Evolutionary conservation across 2,329 filamentous ascomycete genomes (phyloP).

Genomic region (Blastomyces silverae): DNA sequence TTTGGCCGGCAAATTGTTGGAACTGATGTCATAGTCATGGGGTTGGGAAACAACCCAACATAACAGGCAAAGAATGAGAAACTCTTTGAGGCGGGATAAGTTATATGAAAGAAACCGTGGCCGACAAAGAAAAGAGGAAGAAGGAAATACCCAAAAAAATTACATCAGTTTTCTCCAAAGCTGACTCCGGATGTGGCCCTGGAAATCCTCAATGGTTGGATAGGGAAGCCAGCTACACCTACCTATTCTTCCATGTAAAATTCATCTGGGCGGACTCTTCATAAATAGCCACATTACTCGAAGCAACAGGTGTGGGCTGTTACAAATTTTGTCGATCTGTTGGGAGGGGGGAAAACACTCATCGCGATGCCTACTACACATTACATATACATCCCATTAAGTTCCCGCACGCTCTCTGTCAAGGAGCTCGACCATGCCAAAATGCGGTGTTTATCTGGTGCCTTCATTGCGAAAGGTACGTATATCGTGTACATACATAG

Average conservation of each 20-base stretch:
- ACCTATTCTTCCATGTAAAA: too few species aligned
- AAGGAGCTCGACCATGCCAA: conserved; percentile 6
- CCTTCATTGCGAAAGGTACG: background rate
- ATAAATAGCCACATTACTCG: background rate
- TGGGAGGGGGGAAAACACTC: background rate
- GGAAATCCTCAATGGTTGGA: background rate
- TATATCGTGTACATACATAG: too few species aligned
- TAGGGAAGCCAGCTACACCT: background rate
- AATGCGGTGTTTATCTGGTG: conserved; percentile 9
- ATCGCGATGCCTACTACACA: background rate
- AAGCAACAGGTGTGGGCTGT: background rate
- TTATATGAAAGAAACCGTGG: background rate
- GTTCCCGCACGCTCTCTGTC: background rate
- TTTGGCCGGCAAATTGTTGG: background rate
- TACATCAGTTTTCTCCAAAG: background rate
- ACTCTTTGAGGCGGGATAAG: background rate
- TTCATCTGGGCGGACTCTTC: background rate
- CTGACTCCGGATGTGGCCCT: background rate
- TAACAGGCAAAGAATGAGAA: background rate
- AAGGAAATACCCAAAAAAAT: background rate
- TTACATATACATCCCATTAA: background rate
- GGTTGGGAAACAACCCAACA: background rate
- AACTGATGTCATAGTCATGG: conserved; percentile 3
- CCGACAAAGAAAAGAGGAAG: background rate
- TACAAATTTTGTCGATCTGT: background rate